Base-by-base conservation (phyloP, 169 alveolate genomes). In the Cryptosporidium sp. region DNA sequence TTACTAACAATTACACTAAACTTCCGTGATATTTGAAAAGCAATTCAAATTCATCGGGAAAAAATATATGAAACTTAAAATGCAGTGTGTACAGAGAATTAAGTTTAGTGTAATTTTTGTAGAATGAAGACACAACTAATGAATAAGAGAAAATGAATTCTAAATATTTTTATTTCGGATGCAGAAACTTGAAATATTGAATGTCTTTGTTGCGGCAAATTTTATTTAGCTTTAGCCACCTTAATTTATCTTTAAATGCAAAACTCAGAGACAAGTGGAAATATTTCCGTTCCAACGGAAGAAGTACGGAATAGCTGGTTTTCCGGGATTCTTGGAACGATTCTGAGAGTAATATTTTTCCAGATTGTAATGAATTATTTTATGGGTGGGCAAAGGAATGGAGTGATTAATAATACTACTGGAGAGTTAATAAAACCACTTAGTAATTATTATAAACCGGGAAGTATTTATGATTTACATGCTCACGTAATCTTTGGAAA, bases 301-400 rank as follows among this genome's bases (percentile, higher is more conserved):
- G 71, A 51, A 55, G 10, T 45, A 18, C 86, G 33, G 71, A 80
- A 43, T 23, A 58, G 80, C 18, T 80, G 89, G 89, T 59, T 62
- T 59, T 80, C 89, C 23, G 89, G 89, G 23, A 45, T 80, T 43
- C 21, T 80, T 14, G 75, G 89, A 14, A 80, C 89, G 18, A 69
- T 87, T 23, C 69, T 87, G 18, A 91, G 92, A 67, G 85, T 92
- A 73, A 68, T 92, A 62, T 70, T 92, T 35, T 91, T 92, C 84
- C 94, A 92, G 48, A 52, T 87, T 48, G 89, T 87, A 21, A 92
- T 92, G 92, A 80, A 84, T 65, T 92, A 91, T 69, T 71, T 92
- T 85, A 85, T 92, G 9, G 94, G 94, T 59, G 93, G 94, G 48
- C 70, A 84, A 35, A 92, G 87, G 65, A 87, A 68, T 35, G 71